These are phyloP conservation scores for Pythium phragmiticola DNA, from an alignment of 352 stramenopile species.

Conservation along the genomic window DNA sequence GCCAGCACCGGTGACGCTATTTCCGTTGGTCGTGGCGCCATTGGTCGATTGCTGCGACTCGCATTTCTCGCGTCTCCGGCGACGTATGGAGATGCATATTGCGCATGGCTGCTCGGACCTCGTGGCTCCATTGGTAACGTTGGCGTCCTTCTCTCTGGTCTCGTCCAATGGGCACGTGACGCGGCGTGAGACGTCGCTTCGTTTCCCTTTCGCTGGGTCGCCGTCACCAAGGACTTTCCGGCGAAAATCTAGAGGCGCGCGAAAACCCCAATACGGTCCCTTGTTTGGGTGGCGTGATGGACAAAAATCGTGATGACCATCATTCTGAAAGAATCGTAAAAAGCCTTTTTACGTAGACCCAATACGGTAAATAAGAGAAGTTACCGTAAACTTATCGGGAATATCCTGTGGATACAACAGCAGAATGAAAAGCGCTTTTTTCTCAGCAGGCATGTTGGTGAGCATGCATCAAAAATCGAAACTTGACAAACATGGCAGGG, in stretches of 20 bases:
- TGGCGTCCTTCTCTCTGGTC: not conserved
- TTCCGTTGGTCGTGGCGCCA: not conserved
- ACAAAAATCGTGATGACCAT: constrained; percentile 9
- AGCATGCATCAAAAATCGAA: not conserved
- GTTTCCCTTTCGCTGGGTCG: not conserved
- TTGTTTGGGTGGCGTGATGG: constrained; percentile 16
- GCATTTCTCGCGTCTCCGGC: constrained; percentile 12
- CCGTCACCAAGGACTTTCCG: constrained; percentile 12
- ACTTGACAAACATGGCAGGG: constrained; percentile 1
- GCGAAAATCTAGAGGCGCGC: constrained; percentile 23
- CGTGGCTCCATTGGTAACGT: not conserved
- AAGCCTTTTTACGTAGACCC: constrained; percentile 10
- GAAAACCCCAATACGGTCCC: constrained; percentile 1
- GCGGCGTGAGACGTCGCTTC: not conserved
- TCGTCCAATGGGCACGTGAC: not conserved
- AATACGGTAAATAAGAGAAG: not conserved
- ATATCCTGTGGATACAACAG: constrained; percentile 21
- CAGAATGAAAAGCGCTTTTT: constrained; percentile 13
- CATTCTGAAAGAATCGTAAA: constrained; percentile 13
- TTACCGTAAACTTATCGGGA: not conserved
- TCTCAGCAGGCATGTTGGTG: not conserved
- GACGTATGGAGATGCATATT: constrained; percentile 14
- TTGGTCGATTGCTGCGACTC: not conserved
- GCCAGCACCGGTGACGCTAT: not conserved
- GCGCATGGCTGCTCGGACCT: not conserved